These are phyloP conservation scores for Schrenkiella parvula DNA, from an alignment of 345 rosid genomes.

Conservation along the genomic window DNA sequence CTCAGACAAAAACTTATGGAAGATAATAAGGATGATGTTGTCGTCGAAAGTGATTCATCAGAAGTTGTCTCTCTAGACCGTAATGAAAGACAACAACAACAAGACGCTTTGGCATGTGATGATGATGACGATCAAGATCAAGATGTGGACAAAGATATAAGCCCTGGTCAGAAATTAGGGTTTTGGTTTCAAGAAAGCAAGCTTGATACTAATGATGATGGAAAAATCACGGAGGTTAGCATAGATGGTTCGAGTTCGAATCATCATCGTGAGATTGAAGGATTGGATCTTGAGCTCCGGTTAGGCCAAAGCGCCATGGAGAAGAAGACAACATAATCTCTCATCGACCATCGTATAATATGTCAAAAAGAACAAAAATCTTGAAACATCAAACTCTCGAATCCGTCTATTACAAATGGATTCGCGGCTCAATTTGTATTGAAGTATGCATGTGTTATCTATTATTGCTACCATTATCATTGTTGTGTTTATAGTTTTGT, in stretches of 20 bases:
- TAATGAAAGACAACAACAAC: conserved; percentile 12
- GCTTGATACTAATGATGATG: conserved; percentile 7
- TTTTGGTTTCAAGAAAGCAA: conserved; percentile 19
- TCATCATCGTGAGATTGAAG: conserved; percentile 10
- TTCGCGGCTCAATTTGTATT: conserved; percentile 1
- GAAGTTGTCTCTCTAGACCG: conserved; percentile 21
- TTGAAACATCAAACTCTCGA: conserved; percentile 3
- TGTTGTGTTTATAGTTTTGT: conserved; percentile 1
- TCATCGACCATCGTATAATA: neutral
- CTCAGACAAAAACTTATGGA: conserved; percentile 45
- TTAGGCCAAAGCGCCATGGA: conserved; percentile 29
- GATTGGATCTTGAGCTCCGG: conserved; percentile 36
- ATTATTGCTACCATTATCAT: conserved; percentile 7
- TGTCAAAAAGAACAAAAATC: neutral
- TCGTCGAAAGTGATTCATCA: conserved; percentile 8
- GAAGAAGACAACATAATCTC: conserved; percentile 22
- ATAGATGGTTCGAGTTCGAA: conserved; percentile 28
- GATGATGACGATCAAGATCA: conserved; percentile 3
- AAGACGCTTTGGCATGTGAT: conserved; percentile 14
- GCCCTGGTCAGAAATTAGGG: conserved; percentile 4
- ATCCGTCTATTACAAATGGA: conserved; percentile 29
- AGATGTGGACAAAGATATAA: conserved; percentile 3
- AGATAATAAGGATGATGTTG: conserved; percentile 16
- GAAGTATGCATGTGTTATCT: conserved; percentile 25
- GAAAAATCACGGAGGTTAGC: neutral